Evolutionary conservation across 1,284 basidiomycete genomes (phyloP).

Genomic region (Moesziomyces sp.): DNA sequence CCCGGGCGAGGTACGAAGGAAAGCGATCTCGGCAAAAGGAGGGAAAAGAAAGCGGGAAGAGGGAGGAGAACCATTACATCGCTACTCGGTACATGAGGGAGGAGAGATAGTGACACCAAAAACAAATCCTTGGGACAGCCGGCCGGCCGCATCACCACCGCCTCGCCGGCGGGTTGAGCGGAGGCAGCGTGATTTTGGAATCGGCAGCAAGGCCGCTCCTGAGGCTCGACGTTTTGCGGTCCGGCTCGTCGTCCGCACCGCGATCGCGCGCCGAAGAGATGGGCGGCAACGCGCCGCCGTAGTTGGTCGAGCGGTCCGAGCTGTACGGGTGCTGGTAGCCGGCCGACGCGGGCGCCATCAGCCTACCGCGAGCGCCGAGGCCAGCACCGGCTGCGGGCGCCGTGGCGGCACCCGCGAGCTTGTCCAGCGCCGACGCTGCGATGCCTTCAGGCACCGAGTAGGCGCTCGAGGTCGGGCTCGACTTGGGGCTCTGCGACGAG

Average conservation of each 20-base stretch:
- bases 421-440: constrained; percentile 39
- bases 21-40: background rate
- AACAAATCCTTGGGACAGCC: background rate
- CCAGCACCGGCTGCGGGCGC: constrained; percentile 14
- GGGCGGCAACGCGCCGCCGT: constrained; percentile 33
- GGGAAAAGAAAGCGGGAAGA: background rate
- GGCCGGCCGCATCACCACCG: constrained; percentile 11
- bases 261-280: constrained; percentile 41
- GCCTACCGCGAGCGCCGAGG: constrained; percentile 30
- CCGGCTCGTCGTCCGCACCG: constrained; percentile 31
- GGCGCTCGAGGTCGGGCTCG: constrained; percentile 43
- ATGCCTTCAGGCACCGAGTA: constrained; percentile 43
- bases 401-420: constrained; percentile 25
- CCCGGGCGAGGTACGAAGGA: too few relatives aligned
- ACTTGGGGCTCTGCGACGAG: constrained; percentile 51
- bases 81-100: background rate
- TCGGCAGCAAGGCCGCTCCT: constrained; percentile 26
- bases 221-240: constrained; percentile 37
- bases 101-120: background rate
- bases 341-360: constrained; percentile 17
- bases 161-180: constrained; percentile 29
- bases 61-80: background rate
- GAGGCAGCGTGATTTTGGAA: constrained; percentile 39
- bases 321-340: constrained; percentile 50
- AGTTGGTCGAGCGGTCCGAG: constrained; percentile 50